Evolutionary conservation across 1,139 yeast genomes (phyloP).

Genomic region (Waltiozyma sp.): DNA sequence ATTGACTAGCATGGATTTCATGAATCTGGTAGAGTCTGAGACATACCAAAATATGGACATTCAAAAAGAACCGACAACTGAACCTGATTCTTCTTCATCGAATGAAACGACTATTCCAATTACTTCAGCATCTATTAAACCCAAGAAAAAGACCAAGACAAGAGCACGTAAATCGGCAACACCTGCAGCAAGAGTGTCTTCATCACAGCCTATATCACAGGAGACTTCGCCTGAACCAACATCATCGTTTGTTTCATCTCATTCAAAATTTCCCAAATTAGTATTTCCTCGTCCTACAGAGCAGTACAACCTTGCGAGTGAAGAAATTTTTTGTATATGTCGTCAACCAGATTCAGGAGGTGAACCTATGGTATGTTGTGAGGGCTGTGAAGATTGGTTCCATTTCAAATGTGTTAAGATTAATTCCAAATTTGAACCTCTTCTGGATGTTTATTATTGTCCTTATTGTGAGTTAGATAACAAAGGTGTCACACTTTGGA

Average conservation of each 20-base stretch:
- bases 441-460: conserved; percentile 63
- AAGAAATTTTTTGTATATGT: conserved; percentile 71
- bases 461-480: conserved; percentile 57
- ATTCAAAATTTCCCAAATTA: conserved; percentile 6
- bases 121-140: not conserved
- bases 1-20: too few species aligned
- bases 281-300: conserved; percentile 6
- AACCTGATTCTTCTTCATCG: not conserved
- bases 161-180: not conserved
- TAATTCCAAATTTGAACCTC: conserved; percentile 37
- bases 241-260: not conserved
- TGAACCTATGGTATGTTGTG: conserved; percentile 84
- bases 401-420: conserved; percentile 73
- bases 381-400: conserved; percentile 93
- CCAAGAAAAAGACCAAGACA: not conserved
- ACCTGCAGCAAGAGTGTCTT: not conserved
- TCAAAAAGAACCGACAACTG: not conserved
- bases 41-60: too few species aligned
- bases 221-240: not conserved
- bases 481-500: conserved; percentile 47
- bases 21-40: too few species aligned
- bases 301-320: conserved; percentile 26
- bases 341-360: conserved; percentile 63
- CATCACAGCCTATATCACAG: not conserved
- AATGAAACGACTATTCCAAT: too few species aligned